Percentiles rank a stretch among this genome's conserved stretches.
These are phyloP conservation scores for Leccinum barrowsii DNA, from an alignment of 768 basidiomycete species.

Conservation along the genomic window DNA sequence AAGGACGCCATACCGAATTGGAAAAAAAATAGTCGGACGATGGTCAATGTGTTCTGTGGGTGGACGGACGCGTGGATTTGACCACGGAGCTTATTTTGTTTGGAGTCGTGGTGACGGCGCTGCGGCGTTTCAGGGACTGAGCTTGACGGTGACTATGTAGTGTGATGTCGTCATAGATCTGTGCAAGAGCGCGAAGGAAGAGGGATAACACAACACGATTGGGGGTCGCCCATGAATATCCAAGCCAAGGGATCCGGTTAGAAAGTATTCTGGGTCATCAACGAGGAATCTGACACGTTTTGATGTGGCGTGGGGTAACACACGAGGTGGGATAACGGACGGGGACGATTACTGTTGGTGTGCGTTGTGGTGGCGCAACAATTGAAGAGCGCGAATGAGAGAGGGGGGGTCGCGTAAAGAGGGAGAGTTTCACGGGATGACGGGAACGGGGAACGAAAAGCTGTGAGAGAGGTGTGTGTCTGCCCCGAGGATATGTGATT, in stretches of 20 bases:
- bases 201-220: not conserved
- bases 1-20: not conserved
- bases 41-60: constrained; percentile 19
- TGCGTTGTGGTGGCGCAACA: not conserved
- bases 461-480: not conserved
- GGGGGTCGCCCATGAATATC: not conserved
- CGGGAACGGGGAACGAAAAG: not conserved
- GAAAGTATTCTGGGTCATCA: not conserved
- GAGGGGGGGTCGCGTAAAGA: not conserved
- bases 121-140: constrained; percentile 26
- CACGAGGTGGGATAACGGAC: not conserved
- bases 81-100: constrained; percentile 9
- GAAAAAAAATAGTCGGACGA: not conserved
- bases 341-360: not conserved
- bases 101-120: constrained; percentile 18
- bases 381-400: not conserved
- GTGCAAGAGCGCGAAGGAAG: not conserved
- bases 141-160: constrained; percentile 9
- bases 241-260: not conserved
- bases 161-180: constrained; percentile 3
- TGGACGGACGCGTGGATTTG: constrained; percentile 12
- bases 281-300: constrained; percentile 18
- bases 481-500: constrained; percentile 5
- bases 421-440: constrained; percentile 1
- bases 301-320: constrained; percentile 26